A percentile compares a stretch with the other conserved stretches of the same genome.
Evolutionary conservation across 371 early-diverging fungal genomes (phyloP).

Genomic region (Apophysomyces ossiformis): DNA sequence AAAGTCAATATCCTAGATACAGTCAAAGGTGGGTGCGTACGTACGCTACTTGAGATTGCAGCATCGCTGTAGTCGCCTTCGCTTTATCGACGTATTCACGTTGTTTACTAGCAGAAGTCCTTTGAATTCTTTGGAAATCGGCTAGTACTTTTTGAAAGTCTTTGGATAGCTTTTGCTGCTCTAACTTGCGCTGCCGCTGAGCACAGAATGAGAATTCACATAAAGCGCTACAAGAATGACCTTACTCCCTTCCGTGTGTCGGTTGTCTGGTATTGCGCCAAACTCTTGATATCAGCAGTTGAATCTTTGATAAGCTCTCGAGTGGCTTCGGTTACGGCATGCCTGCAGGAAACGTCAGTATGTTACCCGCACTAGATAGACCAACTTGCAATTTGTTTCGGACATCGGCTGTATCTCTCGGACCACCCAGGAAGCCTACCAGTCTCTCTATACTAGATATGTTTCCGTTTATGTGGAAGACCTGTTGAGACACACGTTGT

Average conservation of each 20-base stretch:
- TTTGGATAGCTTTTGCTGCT: conserved; percentile 84
- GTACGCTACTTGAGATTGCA: conserved; percentile 46
- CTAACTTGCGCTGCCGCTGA: conserved; percentile 75
- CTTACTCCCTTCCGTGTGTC: conserved; percentile 39
- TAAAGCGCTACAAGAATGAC: neutral
- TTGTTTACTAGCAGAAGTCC: conserved; percentile 84
- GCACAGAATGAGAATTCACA: conserved; percentile 4
- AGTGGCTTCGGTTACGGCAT: conserved; percentile 82
- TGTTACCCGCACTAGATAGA: neutral
- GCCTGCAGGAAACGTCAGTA: conserved; percentile 52
- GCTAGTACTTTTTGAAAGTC: conserved; percentile 91
- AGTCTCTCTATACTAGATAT: conserved; percentile 83
- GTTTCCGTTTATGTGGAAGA: conserved; percentile 77
- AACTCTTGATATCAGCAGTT: conserved; percentile 72
- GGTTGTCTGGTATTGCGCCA: conserved; percentile 49
- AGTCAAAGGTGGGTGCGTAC: conserved; percentile 12
- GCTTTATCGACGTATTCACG: conserved; percentile 83
- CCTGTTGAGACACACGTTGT: conserved; percentile 70
- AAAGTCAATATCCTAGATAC: conserved; percentile 10
- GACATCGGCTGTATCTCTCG: conserved; percentile 78
- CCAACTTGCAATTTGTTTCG: conserved; percentile 73
- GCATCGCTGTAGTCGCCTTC: conserved; percentile 51
- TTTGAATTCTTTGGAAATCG: conserved; percentile 87
- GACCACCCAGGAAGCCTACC: conserved; percentile 77
- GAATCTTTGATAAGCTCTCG: conserved; percentile 82